Conservation (phyloP, 768 basidiomycete genomes). For the Boletus coccyginus region DNA sequence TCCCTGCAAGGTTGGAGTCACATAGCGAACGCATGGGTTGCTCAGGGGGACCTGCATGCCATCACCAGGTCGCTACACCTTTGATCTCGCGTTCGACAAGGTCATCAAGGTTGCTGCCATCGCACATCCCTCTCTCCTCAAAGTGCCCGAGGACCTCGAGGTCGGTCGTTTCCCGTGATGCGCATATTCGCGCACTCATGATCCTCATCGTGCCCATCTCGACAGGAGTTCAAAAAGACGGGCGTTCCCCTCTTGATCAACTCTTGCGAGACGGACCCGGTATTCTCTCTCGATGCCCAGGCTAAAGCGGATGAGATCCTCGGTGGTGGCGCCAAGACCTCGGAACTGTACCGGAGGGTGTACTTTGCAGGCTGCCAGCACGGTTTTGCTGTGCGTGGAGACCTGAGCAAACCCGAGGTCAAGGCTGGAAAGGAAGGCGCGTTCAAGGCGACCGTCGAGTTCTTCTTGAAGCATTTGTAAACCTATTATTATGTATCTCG, state of each 20-base stretch:
- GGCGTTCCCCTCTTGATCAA: conserved; percentile 66
- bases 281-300: conserved; percentile 49
- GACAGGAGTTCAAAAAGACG: conserved; percentile 47
- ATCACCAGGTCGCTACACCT: conserved; percentile 37
- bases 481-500: neutral
- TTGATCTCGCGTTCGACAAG: conserved; percentile 45
- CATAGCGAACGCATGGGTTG: neutral
- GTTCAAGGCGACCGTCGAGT: conserved; percentile 50
- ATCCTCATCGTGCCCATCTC: neutral
- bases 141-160: conserved; percentile 50
- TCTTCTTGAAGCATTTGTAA: conserved; percentile 40
- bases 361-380: conserved; percentile 41
- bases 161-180: conserved; percentile 28
- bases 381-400: conserved; percentile 56
- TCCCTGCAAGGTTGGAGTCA: neutral
- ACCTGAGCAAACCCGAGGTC: conserved; percentile 45
- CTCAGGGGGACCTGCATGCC: neutral
- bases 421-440: conserved; percentile 62
- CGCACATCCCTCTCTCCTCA: conserved; percentile 46
- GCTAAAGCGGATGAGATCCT: conserved; percentile 49
- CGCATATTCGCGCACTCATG: neutral
- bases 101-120: conserved; percentile 38
- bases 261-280: conserved; percentile 51
- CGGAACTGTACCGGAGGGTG: conserved; percentile 35
- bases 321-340: conserved; percentile 43